phyloP scores from a whole-genome alignment of 2,329 filamentous ascomycete species.

The Neodidymelliopsis sp. region DNA sequence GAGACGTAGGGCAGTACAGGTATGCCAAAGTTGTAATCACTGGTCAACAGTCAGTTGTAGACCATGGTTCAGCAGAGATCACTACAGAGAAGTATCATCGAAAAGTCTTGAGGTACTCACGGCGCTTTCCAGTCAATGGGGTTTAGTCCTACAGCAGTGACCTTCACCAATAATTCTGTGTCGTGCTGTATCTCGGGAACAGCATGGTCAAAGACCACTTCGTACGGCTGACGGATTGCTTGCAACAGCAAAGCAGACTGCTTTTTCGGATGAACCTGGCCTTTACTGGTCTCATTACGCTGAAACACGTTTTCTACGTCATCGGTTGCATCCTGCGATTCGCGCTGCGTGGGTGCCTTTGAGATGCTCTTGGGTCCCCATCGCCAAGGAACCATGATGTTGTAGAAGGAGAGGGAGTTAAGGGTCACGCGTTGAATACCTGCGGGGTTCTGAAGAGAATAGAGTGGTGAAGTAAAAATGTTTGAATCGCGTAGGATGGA shows the following conservation, averaged over 20 bases:
- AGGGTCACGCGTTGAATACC: neutral
- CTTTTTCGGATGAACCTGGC: conserved; percentile 19
- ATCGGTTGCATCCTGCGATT: neutral
- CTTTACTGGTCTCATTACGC: conserved; percentile 3
- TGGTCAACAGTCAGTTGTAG: conserved; percentile 38
- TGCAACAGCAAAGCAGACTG: conserved; percentile 62
- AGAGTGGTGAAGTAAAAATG: neutral
- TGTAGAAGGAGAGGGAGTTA: too few species aligned
- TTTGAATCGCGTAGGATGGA: conserved; percentile 1
- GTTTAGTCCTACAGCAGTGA: conserved; percentile 73
- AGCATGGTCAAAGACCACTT: conserved; percentile 53
- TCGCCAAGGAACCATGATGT: conserved; percentile 20
- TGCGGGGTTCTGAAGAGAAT: too few species aligned
- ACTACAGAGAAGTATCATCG: neutral
- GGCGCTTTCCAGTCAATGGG: conserved; percentile 80
- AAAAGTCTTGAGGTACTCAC: conserved; percentile 53
- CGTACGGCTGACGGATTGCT: conserved; percentile 60
- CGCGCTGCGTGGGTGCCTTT: conserved; percentile 1
- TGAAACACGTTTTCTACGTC: conserved; percentile 19
- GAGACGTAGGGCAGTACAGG: conserved; percentile 73
- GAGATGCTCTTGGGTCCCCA: conserved; percentile 26
- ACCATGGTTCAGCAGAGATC: accelerated
- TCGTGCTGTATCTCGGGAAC: conserved; percentile 56
- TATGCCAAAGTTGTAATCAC: conserved; percentile 75
- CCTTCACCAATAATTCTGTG: conserved; percentile 68